Conservation (phyloP, 2,329 filamentous ascomycete genomes). For the Blastomyces parvus region DNA sequence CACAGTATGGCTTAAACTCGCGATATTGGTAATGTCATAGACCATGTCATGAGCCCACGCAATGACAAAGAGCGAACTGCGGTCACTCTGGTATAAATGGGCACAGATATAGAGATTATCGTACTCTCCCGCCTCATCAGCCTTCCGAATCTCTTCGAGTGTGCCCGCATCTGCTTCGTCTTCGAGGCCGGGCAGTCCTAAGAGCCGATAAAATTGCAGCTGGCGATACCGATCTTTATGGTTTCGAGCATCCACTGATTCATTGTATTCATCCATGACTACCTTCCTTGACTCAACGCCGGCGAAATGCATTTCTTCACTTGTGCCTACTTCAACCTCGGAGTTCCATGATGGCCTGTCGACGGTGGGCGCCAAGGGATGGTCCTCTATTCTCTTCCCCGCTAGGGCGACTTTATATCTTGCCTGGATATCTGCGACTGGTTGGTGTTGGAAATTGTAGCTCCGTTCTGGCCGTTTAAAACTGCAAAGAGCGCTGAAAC, state of each 20-base stretch:
- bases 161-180: constrained; percentile 18
- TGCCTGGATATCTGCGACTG: constrained; percentile 20
- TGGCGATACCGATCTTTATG: constrained; percentile 32
- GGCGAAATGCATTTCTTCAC: constrained; percentile 27
- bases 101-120: constrained; percentile 50
- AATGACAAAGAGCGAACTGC: constrained; percentile 46
- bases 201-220: constrained; percentile 39
- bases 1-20: constrained; percentile 41
- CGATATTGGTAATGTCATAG: constrained; percentile 35
- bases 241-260: constrained; percentile 19
- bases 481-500: constrained; percentile 45
- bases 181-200: constrained; percentile 32
- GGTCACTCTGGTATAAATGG: constrained; percentile 49
- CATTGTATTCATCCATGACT: constrained; percentile 44
- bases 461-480: constrained; percentile 41
- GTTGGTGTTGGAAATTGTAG: constrained; percentile 25
- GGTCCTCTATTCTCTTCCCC: constrained; percentile 25
- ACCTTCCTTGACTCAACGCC: constrained; percentile 43
- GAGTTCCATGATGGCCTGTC: constrained; percentile 32
- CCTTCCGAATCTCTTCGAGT: constrained; percentile 14
- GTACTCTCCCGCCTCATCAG: constrained; percentile 26
- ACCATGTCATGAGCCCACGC: constrained; percentile 41
- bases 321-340: constrained; percentile 20
- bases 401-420: constrained; percentile 25
- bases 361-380: constrained; percentile 26